Evolutionary conservation across 192 early-diverging fungal genomes (phyloP), one percentile per base, ranked within the genome.

Genomic region (Gaertneriomyces semiglobifer): DNA sequence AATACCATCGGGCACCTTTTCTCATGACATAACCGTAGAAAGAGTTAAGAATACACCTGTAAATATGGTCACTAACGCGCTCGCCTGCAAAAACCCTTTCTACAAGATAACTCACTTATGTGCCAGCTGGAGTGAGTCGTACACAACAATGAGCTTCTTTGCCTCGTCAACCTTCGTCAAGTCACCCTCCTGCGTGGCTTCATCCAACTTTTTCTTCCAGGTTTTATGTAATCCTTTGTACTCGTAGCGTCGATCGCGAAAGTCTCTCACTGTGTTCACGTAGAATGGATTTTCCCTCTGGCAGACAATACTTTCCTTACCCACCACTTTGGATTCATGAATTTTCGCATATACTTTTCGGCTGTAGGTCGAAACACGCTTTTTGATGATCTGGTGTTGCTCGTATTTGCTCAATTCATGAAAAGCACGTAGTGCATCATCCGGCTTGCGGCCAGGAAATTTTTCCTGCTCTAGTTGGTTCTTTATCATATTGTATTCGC

Each of bases 1-100:
- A 96, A 74, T 93, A 93, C 97, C 97, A 99, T 44, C 97, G 86
- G 1, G 95, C 91, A 5, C 94, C 95, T 80, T 95, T 99, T 62
- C 95, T 79, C 97, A 97, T 99, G 10, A 99, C 96, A 75, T 99
- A 99, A 16, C 96, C 96, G 66, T 98, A 98, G 74, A 97, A 99
- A 9, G 95, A 98, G 73, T 85, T 86, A 45, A 86, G 60, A 53
- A 79, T 83, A 59, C 60, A 70, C 58, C 66, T 68, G 43, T 20
- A 7, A 77, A n/a, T 43, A 68, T 46, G 55, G 11, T 66, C 39
- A 74, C 43, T 19, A n/a, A 74, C 56, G 50, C 16, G 50, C 3
- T 10, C 33, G 16, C 53, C 61, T 52, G 19, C 45, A 16, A 12
- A 18, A 44, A 67, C 19, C 51, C 18, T 0, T 12, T 39, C 4